Base-by-base conservation (phyloP, 2,329 filamentous ascomycete species). In the Sporothrix pallida region DNA sequence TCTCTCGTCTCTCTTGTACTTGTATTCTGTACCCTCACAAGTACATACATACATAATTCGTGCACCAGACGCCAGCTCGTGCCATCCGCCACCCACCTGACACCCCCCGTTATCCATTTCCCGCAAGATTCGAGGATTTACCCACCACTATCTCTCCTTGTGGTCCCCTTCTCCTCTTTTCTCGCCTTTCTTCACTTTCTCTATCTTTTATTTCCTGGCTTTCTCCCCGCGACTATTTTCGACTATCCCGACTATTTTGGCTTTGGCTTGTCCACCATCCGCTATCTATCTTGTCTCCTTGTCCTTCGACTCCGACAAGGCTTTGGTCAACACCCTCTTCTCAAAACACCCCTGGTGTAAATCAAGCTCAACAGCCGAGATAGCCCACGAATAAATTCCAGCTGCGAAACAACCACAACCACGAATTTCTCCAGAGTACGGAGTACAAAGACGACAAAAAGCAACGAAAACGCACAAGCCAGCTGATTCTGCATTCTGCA, bases 321-420 rank as follows among this genome's bases (percentile, higher is more conserved):
- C 50, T 42, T 26, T 67, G 42, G 62, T 65, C 60, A 46, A 46
- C 42, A 63, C 37, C 60, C 42, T 46, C 26, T 12, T 9, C 46
- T 37, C 31, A 37, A 46, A 26, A 31, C 48, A 56, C 31, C 67
- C 69, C 54, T 54, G 69, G 50, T 48, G n/a, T 15, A 58, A 6
- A 46, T 72, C 46, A 65, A 62, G 17, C 8, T 13, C 26, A 67
- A 58, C 60, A 72, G 71, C 71, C 71, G 71, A 72, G 62, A 68
- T 60, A 72, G 63, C 71, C 71, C 26, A 2, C 26, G 15, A 31
- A 20, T 26, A 60, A 68, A 46, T 48, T 20, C 46, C 17, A 50
- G 23, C 20, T 52, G 58, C 44, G 56, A 60, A 71, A 26, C 52
- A 31, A 23, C 37, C 17, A 20, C 52, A 60, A 44, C 31, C n/a